These are phyloP conservation scores for Penicillium thymicola DNA, from an alignment of 2,329 filamentous ascomycete genomes.

Conservation along the genomic window DNA sequence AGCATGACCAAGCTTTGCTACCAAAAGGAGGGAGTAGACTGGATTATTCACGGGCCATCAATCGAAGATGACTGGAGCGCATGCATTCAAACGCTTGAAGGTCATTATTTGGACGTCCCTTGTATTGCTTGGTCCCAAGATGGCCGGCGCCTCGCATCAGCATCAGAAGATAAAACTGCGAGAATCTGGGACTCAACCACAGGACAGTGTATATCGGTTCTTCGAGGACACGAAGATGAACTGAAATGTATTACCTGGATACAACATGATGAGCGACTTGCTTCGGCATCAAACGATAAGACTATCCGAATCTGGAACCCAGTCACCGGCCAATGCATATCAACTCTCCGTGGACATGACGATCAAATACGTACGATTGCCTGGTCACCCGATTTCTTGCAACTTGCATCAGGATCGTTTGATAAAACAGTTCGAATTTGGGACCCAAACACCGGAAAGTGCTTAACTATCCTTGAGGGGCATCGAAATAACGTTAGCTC, in stretches of 20 bases:
- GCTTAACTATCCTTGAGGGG: neutral
- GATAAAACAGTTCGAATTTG: neutral
- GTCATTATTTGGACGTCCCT: too few species aligned
- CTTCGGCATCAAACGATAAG: too few species aligned
- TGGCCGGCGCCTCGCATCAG: too few species aligned
- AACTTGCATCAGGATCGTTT: neutral
- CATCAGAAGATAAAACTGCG: too few species aligned
- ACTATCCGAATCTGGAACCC: too few species aligned
- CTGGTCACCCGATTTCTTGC: neutral
- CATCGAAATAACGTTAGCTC: neutral
- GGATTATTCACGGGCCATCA: neutral
- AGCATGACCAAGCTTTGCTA: neutral
- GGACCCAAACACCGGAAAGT: neutral
- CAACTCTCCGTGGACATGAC: neutral
- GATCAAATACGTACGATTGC: neutral
- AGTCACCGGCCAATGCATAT: too few species aligned
- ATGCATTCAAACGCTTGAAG: neutral
- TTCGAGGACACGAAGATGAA: too few species aligned
- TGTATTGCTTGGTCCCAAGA: too few species aligned
- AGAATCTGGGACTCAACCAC: too few species aligned
- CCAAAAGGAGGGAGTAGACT: neutral
- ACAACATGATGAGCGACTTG: too few species aligned
- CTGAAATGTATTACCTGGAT: too few species aligned
- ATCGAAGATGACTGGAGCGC: neutral
- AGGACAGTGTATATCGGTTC: too few species aligned